Percentiles rank a stretch among this genome's conserved stretches.
Conservation (phyloP, 148 eudicot genomes). For the Vaccinium myrtillus region DNA sequence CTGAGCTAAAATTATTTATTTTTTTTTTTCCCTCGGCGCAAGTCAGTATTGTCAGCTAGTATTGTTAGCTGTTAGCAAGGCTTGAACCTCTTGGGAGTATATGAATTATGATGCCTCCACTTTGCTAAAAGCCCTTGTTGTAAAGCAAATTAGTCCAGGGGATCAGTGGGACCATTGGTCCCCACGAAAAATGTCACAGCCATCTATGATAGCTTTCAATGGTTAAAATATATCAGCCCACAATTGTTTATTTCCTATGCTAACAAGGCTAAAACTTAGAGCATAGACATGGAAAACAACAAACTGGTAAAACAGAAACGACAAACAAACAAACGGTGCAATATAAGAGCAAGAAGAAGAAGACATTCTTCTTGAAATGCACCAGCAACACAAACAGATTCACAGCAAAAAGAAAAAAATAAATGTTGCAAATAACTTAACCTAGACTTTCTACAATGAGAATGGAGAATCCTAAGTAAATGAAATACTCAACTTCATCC, state of each 20-base stretch:
- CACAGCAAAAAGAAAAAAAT: slow-evolving; percentile 6
- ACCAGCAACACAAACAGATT: slow-evolving; percentile 1
- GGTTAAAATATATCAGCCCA: neutral
- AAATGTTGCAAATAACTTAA: neutral
- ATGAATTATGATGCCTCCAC: no score
- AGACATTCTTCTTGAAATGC: slow-evolving; percentile 10
- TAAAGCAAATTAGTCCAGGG: neutral
- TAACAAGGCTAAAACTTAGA: neutral
- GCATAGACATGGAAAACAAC: neutral
- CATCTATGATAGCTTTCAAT: slow-evolving; percentile 10
- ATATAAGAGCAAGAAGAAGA: slow-evolving; percentile 24
- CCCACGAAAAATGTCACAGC: neutral
- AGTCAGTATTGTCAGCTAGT: no score
- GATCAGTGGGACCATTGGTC: neutral
- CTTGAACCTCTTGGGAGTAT: no score
- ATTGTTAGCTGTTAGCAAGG: no score
- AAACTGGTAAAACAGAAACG: slow-evolving; percentile 11
- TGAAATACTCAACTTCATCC: neutral
- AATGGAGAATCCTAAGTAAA: slow-evolving; percentile 9
- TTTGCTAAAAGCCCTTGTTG: no score
- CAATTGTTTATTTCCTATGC: neutral
- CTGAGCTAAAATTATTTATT: no score
- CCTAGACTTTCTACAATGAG: neutral
- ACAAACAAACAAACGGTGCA: slow-evolving; percentile 14
- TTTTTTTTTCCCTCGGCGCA: no score